Evolutionary conservation across 805 yeast genomes (phyloP).

Genomic region (Jamesozyma jinghongensis): DNA sequence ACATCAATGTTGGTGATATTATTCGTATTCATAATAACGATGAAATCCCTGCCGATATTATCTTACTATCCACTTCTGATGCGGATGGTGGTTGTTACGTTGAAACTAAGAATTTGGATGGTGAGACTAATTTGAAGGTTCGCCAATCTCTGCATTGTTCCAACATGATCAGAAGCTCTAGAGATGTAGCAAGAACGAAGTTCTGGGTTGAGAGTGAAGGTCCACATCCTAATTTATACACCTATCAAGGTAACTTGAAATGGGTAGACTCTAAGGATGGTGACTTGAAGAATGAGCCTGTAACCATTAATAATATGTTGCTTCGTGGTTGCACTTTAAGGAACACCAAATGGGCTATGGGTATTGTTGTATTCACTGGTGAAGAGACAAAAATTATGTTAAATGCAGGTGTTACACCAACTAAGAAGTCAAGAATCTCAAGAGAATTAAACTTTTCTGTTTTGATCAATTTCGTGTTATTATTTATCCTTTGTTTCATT

Average conservation of each 20-base stretch:
- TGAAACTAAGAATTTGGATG: constrained; percentile 77
- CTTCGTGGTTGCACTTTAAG: constrained; percentile 71
- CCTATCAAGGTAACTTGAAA: constrained; percentile 63
- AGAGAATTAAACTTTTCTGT: constrained; percentile 66
- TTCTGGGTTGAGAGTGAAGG: constrained; percentile 78
- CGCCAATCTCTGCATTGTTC: constrained; percentile 64
- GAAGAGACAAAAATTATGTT: constrained; percentile 73
- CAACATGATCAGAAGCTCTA: constrained; percentile 38
- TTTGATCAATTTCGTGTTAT: constrained; percentile 50
- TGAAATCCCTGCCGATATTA: constrained; percentile 70
- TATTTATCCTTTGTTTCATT: constrained; percentile 59
- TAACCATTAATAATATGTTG: constrained; percentile 58
- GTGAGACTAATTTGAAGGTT: constrained; percentile 69
- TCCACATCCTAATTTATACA: constrained; percentile 69
- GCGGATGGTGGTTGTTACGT: constrained; percentile 62
- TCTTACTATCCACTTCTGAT: constrained; percentile 57
- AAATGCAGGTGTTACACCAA: constrained; percentile 71
- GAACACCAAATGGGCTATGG: constrained; percentile 78
- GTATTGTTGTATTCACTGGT: constrained; percentile 70
- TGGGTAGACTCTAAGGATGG: constrained; percentile 33
- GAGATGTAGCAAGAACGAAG: constrained; percentile 41
- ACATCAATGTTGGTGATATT: constrained; percentile 63
- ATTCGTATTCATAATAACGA: constrained; percentile 63
- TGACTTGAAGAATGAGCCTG: constrained; percentile 43
- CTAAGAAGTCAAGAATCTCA: constrained; percentile 66